phyloP scores from a whole-genome alignment of 305 asterid genomes.

The Rubia balearica region DNA sequence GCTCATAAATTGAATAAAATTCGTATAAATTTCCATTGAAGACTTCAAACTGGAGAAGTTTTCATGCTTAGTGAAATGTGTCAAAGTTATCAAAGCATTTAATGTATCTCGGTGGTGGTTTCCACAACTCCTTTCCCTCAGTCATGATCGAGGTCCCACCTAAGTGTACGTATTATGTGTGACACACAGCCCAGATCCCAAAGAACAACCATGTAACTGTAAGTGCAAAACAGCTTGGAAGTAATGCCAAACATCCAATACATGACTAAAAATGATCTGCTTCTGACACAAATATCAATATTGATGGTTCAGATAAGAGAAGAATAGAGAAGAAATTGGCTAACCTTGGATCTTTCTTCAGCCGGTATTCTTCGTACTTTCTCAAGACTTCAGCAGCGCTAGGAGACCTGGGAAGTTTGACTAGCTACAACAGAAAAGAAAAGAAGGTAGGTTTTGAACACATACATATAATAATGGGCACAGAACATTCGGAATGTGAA shows the following conservation, averaged over 20 bases:
- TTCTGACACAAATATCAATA: not conserved
- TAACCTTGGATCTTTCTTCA: conserved; percentile 52
- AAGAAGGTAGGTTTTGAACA: conserved; percentile 4
- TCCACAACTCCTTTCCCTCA: not conserved
- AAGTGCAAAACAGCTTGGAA: not conserved
- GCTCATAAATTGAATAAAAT: not conserved
- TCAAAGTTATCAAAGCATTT: not conserved
- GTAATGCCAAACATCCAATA: not conserved
- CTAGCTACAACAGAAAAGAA: conserved; percentile 46
- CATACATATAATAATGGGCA: not conserved
- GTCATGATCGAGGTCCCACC: not conserved
- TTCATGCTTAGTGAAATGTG: not conserved
- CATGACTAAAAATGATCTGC: not conserved
- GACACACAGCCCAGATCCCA: not conserved
- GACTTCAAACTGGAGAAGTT: not conserved
- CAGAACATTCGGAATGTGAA: not conserved
- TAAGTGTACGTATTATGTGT: not conserved
- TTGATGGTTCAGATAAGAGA: not conserved
- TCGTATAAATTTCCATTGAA: not conserved
- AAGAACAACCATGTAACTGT: not conserved
- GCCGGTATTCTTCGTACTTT: conserved; percentile 47
- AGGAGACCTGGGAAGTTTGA: conserved; percentile 70
- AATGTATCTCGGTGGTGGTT: not conserved
- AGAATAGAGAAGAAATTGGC: conserved; percentile 17
- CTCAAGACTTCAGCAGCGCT: conserved; percentile 45